phyloP scores from a whole-genome alignment of 176 grass and related monocot genomes.

The Echinochloa phyllopogon region DNA sequence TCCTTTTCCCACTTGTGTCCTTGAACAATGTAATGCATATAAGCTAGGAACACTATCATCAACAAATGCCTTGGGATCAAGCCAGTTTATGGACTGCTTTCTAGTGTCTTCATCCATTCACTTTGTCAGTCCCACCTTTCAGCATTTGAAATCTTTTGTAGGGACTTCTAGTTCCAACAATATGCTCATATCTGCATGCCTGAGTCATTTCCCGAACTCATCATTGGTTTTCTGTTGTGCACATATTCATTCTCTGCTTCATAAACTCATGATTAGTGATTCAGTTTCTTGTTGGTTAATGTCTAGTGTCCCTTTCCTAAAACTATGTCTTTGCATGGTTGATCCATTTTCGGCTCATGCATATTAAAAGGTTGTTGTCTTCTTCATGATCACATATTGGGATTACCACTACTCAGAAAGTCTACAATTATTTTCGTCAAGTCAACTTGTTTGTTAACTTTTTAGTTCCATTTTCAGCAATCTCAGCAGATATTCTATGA shows the following conservation, averaged over 20 bases:
- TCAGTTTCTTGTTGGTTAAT: not conserved
- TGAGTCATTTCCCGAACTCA: constrained; percentile 12
- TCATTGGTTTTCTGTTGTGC: not conserved
- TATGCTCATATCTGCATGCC: constrained; percentile 13
- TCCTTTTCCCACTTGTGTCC: constrained; percentile 1
- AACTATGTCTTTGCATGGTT: constrained; percentile 11
- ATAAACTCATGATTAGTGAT: constrained; percentile 25
- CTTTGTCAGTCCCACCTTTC: constrained; percentile 14
- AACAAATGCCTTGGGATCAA: constrained; percentile 19
- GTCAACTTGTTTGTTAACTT: not conserved
- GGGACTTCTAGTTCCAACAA: constrained; percentile 6
- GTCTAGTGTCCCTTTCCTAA: not conserved
- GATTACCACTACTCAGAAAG: not conserved
- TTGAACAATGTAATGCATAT: constrained; percentile 17
- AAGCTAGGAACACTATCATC: not conserved
- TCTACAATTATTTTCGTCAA: not conserved
- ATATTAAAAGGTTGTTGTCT: not conserved
- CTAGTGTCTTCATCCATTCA: constrained; percentile 10
- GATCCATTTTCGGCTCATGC: not conserved
- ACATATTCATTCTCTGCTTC: constrained; percentile 4
- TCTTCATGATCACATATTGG: not conserved
- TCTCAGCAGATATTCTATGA: not conserved
- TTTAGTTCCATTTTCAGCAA: not conserved
- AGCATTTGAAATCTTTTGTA: constrained; percentile 23
- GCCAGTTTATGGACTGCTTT: not conserved